phyloP scores from a whole-genome alignment of 2,329 filamentous ascomycete species.

The Teratosphaeria viscida region DNA sequence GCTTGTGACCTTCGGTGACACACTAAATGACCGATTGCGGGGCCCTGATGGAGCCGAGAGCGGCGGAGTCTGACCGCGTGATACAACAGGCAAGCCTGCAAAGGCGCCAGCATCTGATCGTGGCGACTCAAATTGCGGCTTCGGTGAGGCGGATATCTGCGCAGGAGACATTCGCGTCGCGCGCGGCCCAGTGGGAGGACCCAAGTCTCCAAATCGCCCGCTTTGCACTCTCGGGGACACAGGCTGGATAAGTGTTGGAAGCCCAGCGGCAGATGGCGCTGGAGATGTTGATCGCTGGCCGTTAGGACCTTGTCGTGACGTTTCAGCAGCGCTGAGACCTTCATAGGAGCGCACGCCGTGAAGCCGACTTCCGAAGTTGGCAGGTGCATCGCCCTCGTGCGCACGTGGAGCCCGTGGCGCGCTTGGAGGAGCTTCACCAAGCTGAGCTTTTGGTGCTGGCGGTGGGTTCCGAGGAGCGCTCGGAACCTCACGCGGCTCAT shows the following conservation, averaged over 20 bases:
- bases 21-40: constrained; percentile 23
- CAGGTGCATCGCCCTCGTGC: constrained; percentile 15
- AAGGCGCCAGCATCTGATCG: constrained; percentile 13
- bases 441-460: constrained; percentile 25
- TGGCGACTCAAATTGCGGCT: constrained; percentile 18
- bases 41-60: constrained; percentile 23
- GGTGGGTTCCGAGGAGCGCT: constrained; percentile 31
- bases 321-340: constrained; percentile 5
- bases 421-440: constrained; percentile 16
- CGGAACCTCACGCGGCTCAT: constrained; percentile 15
- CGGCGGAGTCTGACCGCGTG: constrained; percentile 17
- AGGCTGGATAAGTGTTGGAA: constrained; percentile 15
- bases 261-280: constrained; percentile 7
- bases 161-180: constrained; percentile 16
- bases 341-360: constrained; percentile 22
- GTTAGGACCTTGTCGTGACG: not conserved
- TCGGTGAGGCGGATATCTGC: constrained; percentile 15
- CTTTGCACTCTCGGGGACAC: constrained; percentile 13
- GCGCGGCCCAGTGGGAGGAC: constrained; percentile 22
- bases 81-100: constrained; percentile 2
- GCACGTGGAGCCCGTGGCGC: constrained; percentile 25
- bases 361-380: constrained; percentile 15
- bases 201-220: constrained; percentile 15
- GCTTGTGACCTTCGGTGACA: constrained; percentile 24
- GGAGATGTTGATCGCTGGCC: constrained; percentile 14